Conservation (phyloP, 129 eudicot species). For the Arctium minus region DNA sequence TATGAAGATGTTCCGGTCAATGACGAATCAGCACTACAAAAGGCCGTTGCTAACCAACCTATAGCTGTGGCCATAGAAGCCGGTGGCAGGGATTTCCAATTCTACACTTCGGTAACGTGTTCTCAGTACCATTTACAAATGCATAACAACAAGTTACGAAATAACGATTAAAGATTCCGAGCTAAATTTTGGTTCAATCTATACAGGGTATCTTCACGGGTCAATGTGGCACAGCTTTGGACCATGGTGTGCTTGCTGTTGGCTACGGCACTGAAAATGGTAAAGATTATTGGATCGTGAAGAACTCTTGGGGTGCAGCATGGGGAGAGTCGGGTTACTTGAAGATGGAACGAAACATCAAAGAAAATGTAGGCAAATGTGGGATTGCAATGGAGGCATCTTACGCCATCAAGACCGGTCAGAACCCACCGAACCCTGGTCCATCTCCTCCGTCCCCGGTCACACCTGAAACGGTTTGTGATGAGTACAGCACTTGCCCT, state of each 20-base stretch:
- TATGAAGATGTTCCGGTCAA: conserved; percentile 76
- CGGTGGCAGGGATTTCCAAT: conserved; percentile 86
- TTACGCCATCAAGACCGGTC: conserved; percentile 59
- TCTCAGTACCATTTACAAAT: neutral
- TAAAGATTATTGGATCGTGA: conserved; percentile 77
- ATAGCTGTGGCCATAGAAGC: conserved; percentile 89
- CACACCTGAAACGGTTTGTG: conserved; percentile 58
- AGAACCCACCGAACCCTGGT: conserved; percentile 81
- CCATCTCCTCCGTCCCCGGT: conserved; percentile 87
- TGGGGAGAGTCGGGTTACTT: conserved; percentile 94
- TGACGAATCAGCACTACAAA: conserved; percentile 59
- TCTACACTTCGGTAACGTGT: conserved; percentile 61
- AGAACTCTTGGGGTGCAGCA: conserved; percentile 85
- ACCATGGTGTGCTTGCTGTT: conserved; percentile 85
- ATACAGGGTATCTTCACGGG: conserved; percentile 80
- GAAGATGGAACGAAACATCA: conserved; percentile 64
- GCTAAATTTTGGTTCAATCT: neutral
- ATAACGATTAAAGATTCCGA: neutral
- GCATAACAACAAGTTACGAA: neutral
- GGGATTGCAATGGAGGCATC: conserved; percentile 88
- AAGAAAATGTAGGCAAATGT: conserved; percentile 52
- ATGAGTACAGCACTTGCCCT: conserved; percentile 69
- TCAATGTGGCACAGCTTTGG: conserved; percentile 64
- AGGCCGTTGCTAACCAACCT: conserved; percentile 79
- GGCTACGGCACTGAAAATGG: conserved; percentile 82